Base-by-base conservation (phyloP, 495 filamentous ascomycete genomes). In the Tetracladium marchalianum region DNA sequence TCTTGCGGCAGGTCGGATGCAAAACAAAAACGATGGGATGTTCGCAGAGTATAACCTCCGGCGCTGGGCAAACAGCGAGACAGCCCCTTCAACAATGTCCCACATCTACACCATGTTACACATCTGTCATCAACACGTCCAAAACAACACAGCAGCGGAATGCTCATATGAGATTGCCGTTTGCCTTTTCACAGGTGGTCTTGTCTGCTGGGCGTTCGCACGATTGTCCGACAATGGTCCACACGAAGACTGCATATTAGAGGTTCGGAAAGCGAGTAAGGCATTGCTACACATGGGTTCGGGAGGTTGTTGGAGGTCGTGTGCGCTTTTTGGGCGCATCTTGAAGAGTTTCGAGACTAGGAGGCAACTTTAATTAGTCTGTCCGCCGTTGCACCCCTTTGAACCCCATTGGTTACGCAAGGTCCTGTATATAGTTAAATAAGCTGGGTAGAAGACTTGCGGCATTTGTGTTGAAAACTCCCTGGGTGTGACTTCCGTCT, bases 81-180 rank as follows among this genome's bases (percentile, higher is more conserved):
- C 58, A 22, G 42, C 44, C 31, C 12, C 50, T 39, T 18, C 33
- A n/a, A 53, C 51, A 43, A 46, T 57, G 52, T 24, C n/a, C 7
- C 43, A 53, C 40, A 32, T 50, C 11, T 49, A 49, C 43, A 44
- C 16, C 18, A 57, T 60, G 45, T 22, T 60, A 7, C 44, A 48
- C 9, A 17, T 56, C 5, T 53, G 51, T 19, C 52, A 55, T 42
- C 45, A 50, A 9, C 24, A 31, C n/a, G 55, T 60, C 46, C 44
- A 41, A 16, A 45, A 15, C 11, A 52, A 55, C 1, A 24, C 49
- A n/a, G 49, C 46, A 2, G 54, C 47, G 11, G 54, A 52, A 27
- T 41, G 46, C 17, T 41, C 42, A 0, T 60, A 55, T 41, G 58
- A 60, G 31, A 40, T 60, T n/a, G 52, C 58, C 0, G 53, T 60